Percentiles rank a stretch among this genome's conserved stretches.
Conservation (phyloP, 495 filamentous ascomycete genomes). For the Tetracladium setigerum region DNA sequence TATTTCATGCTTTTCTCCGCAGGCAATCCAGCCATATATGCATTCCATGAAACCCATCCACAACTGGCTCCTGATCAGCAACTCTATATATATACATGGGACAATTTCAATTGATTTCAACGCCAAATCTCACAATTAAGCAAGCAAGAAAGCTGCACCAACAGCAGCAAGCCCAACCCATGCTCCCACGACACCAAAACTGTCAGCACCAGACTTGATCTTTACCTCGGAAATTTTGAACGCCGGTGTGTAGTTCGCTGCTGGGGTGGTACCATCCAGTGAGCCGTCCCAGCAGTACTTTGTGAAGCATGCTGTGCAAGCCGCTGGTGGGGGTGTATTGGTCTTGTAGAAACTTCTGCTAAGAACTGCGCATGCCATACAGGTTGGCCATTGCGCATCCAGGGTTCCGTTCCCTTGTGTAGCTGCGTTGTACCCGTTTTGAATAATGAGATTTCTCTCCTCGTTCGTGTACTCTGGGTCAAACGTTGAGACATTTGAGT, state of each 20-base stretch:
- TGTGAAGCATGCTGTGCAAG: slow-evolving; percentile 67
- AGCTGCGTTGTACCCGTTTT: slow-evolving; percentile 75
- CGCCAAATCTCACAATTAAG: too few species aligned
- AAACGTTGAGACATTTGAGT: slow-evolving; percentile 72
- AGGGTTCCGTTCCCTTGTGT: slow-evolving; percentile 74
- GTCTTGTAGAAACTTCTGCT: slow-evolving; percentile 64
- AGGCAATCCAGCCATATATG: too few species aligned
- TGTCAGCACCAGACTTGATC: neutral
- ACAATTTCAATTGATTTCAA: too few species aligned
- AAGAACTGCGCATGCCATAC: slow-evolving; percentile 87
- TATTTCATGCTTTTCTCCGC: too few species aligned
- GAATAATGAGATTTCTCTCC: slow-evolving; percentile 67
- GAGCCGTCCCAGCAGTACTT: slow-evolving; percentile 87
- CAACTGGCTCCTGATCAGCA: too few species aligned
- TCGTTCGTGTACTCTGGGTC: slow-evolving; percentile 48
- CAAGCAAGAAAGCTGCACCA: too few species aligned
- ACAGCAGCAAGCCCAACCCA: too few species aligned
- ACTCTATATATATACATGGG: too few species aligned
- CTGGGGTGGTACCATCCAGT: slow-evolving; percentile 32
- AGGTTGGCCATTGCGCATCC: slow-evolving; percentile 65
- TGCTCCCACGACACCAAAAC: too few species aligned
- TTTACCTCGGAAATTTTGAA: slow-evolving; percentile 12
- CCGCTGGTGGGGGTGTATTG: slow-evolving; percentile 50
- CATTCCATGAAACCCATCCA: too few species aligned
- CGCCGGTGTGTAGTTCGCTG: slow-evolving; percentile 11